Percentiles rank a stretch among this genome's conserved stretches.
Conservation (phyloP, 495 filamentous ascomycete genomes). For the Penicillium paxilli region DNA sequence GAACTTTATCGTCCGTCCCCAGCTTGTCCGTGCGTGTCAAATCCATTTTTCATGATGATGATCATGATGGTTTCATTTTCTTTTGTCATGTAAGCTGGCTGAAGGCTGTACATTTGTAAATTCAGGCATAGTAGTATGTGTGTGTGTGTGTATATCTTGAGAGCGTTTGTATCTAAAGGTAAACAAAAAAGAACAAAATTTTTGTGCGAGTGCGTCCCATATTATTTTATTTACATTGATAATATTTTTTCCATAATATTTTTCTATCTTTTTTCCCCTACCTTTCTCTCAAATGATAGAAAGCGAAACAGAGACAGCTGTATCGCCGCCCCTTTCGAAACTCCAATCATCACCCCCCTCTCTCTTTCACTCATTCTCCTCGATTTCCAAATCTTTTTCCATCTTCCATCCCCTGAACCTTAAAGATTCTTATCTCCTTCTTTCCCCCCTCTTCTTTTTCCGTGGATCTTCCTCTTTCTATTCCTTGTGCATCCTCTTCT, state of each 20-base stretch:
- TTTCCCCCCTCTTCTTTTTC: conserved; percentile 2
- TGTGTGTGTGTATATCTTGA: neutral
- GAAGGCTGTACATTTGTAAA: neutral
- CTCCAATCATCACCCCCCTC: conserved; percentile 1
- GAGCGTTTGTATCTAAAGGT: neutral
- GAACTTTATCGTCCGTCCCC: conserved; percentile 8
- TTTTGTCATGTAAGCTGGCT: neutral
- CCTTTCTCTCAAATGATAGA: neutral
- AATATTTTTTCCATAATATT: no score
- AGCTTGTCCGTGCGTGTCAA: conserved; percentile 10
- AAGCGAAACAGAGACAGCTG: conserved; percentile 7
- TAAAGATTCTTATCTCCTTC: neutral
- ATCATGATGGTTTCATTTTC: neutral
- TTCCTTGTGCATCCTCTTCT: neutral
- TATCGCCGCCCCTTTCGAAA: conserved; percentile 29
- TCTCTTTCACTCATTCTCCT: neutral
- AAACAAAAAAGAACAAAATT: no score
- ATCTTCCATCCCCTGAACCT: neutral
- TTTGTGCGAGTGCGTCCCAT: no score
- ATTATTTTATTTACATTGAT: no score
- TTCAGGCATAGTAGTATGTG: neutral
- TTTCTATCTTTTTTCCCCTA: no score
- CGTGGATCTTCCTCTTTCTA: neutral
- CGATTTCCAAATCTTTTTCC: neutral
- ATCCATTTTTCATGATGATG: no score